Percentiles rank a stretch among this genome's conserved stretches.
These are phyloP conservation scores for Zalaria sp. DNA, from an alignment of 2,329 filamentous ascomycete species.

Conservation along the genomic window DNA sequence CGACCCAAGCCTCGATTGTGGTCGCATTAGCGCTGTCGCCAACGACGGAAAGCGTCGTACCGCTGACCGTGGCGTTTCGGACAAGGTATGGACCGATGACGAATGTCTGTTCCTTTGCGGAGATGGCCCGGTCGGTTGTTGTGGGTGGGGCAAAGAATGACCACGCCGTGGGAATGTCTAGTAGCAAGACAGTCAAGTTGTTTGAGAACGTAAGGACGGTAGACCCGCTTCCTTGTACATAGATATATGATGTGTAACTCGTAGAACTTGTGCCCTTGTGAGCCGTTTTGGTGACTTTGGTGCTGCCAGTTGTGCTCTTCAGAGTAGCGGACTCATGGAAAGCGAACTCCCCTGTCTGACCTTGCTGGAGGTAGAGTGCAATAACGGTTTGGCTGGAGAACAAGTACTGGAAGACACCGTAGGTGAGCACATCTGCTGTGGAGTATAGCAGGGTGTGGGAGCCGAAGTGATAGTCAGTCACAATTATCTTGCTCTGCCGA, in stretches of 20 bases:
- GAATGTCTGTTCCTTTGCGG: slow-evolving; percentile 30
- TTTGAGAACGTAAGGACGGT: slow-evolving; percentile 35
- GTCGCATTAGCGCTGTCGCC: slow-evolving; percentile 25
- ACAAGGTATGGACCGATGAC: slow-evolving; percentile 28
- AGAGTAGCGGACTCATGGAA: slow-evolving; percentile 5
- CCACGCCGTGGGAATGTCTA: slow-evolving; percentile 40
- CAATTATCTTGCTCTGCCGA: slow-evolving; percentile 47
- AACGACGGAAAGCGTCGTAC: slow-evolving; percentile 14
- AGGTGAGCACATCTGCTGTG: slow-evolving; percentile 40
- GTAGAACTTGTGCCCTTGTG: not conserved
- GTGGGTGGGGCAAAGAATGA: slow-evolving; percentile 41
- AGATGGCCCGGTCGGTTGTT: slow-evolving; percentile 29
- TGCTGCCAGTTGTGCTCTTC: slow-evolving; percentile 3
- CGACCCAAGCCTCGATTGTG: slow-evolving; percentile 23
- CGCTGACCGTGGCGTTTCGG: slow-evolving; percentile 21
- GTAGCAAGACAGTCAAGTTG: slow-evolving; percentile 35
- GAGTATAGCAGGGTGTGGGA: slow-evolving; percentile 39
- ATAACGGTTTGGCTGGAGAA: slow-evolving; percentile 20
- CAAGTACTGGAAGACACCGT: slow-evolving; percentile 18
- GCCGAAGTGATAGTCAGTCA: slow-evolving; percentile 45
- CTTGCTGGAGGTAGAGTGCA: slow-evolving; percentile 3
- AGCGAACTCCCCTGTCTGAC: slow-evolving; percentile 10
- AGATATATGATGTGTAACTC: slow-evolving; percentile 4
- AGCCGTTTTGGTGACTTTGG: not conserved
- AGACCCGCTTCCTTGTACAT: slow-evolving; percentile 3